phyloP scores from a whole-genome alignment of 495 filamentous ascomycete genomes.

The Penicillium turbatum region DNA sequence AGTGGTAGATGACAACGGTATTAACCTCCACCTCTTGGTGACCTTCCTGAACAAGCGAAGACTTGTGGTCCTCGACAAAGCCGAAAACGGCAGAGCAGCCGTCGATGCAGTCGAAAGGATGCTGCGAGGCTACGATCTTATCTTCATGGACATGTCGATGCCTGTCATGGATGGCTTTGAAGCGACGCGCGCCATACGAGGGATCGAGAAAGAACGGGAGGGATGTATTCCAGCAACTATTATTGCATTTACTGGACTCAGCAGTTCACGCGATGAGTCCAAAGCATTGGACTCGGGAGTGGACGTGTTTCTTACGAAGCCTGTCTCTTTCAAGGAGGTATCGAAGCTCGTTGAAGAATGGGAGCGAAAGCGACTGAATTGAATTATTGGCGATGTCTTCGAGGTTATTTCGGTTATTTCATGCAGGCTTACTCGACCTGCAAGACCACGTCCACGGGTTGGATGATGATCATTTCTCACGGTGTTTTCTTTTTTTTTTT shows the following conservation, averaged over 20 bases:
- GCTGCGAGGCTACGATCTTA: conserved; percentile 46
- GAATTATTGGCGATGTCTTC: background rate
- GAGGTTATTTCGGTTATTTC: no score
- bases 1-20: conserved; percentile 70
- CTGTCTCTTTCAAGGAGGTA: conserved; percentile 53
- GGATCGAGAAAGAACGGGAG: conserved; percentile 51
- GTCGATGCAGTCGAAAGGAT: conserved; percentile 45
- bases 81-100: conserved; percentile 50
- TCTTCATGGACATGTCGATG: conserved; percentile 72
- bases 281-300: conserved; percentile 65
- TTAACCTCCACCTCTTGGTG: conserved; percentile 64
- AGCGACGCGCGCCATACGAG: conserved; percentile 61
- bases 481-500: background rate
- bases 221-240: conserved; percentile 46
- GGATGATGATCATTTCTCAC: background rate
- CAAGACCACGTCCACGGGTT: no score
- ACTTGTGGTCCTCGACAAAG: conserved; percentile 36
- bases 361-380: conserved; percentile 19
- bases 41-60: conserved; percentile 54
- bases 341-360: conserved; percentile 46
- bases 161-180: conserved; percentile 72
- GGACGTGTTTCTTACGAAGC: conserved; percentile 70
- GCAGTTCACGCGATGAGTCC: conserved; percentile 56
- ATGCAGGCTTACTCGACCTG: background rate
- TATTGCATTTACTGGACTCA: conserved; percentile 68